Evolutionary conservation across 148 eudicot species (phyloP).

Genomic region (Nepenthes mirabilis): DNA sequence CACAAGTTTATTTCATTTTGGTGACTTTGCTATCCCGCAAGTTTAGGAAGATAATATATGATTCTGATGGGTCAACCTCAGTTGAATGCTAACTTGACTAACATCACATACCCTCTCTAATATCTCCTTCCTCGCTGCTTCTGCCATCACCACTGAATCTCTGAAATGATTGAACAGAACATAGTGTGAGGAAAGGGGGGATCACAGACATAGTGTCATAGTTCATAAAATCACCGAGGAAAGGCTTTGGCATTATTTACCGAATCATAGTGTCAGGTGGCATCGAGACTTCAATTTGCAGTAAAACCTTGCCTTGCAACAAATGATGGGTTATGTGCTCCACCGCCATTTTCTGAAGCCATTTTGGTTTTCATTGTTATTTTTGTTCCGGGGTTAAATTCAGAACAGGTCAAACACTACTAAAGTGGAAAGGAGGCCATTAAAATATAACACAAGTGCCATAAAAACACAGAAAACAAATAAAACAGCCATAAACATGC

Average conservation of each 20-base stretch:
- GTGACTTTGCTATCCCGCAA: too few species aligned
- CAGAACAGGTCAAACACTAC: neutral
- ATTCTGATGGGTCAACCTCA: conserved; percentile 23
- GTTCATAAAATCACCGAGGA: neutral
- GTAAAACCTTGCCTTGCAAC: conserved; percentile 56
- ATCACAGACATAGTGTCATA: neutral
- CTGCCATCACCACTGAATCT: conserved; percentile 61
- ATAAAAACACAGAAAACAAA: too few species aligned
- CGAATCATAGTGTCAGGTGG: conserved; percentile 48
- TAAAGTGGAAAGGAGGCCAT: too few species aligned
- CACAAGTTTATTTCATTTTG: too few species aligned
- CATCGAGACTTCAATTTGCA: conserved; percentile 90
- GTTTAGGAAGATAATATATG: conserved; percentile 1
- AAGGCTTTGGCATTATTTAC: conserved; percentile 19
- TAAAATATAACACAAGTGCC: too few species aligned
- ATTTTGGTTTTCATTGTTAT: too few species aligned
- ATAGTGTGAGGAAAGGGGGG: neutral
- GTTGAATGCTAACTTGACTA: conserved; percentile 47
- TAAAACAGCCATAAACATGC: too few species aligned
- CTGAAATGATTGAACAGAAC: conserved; percentile 15
- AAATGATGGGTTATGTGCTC: conserved; percentile 59
- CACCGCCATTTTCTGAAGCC: conserved; percentile 43
- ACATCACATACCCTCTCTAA: conserved; percentile 25
- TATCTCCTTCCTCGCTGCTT: conserved; percentile 57
- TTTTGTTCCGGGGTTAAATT: too few species aligned